phyloP scores from a whole-genome alignment of 257 asterid genomes.

The Capsicum chinense region DNA sequence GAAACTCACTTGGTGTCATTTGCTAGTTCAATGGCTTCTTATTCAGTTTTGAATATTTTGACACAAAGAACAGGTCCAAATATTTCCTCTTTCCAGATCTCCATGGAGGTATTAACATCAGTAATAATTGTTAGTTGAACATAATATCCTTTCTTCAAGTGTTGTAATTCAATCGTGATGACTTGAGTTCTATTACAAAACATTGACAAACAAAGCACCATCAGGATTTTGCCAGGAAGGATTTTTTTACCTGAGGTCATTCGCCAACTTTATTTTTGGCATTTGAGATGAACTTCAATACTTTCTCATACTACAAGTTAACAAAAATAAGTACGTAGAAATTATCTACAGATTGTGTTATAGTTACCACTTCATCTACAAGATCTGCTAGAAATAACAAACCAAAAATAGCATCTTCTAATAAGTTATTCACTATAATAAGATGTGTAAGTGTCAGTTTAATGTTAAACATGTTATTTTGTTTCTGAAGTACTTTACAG shows the following conservation, averaged over 20 bases:
- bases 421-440: neutral
- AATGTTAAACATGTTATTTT: neutral
- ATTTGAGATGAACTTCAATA: conserved; percentile 64
- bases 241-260: conserved; percentile 67
- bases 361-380: neutral
- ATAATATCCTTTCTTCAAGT: conserved; percentile 79
- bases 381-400: conserved; percentile 1
- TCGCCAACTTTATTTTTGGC: conserved; percentile 88
- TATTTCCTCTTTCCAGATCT: conserved; percentile 96
- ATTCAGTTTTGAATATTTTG: conserved; percentile 84
- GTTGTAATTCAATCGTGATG: conserved; percentile 50
- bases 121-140: conserved; percentile 72
- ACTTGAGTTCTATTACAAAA: conserved; percentile 5
- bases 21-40: conserved; percentile 89
- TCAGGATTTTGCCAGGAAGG: neutral
- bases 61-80: conserved; percentile 97
- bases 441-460: neutral
- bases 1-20: conserved; percentile 80
- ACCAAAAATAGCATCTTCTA: neutral
- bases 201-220: conserved; percentile 18
- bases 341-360: neutral
- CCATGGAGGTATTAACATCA: conserved; percentile 80
- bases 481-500: neutral
- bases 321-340: neutral
- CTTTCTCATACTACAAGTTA: conserved; percentile 69